Conservation (phyloP, 2,329 filamentous ascomycete genomes). For the Arachnomyces sp. region DNA sequence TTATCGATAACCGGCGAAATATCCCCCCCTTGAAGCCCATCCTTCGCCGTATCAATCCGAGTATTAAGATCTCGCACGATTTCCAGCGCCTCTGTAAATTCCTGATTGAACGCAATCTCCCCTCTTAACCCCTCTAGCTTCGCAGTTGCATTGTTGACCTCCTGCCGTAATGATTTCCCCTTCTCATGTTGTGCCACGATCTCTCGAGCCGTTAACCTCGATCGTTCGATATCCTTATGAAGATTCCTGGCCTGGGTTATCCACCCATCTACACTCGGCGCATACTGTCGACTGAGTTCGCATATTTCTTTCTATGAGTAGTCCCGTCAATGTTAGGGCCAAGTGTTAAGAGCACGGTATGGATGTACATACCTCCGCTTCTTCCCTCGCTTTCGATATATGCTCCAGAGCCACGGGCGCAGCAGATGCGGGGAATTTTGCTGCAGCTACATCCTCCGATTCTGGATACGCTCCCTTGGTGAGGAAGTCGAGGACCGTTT, state of each 20-base stretch:
- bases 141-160: slow-evolving; percentile 52
- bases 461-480: slow-evolving; percentile 49
- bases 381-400: slow-evolving; percentile 44
- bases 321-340: slow-evolving; percentile 3
- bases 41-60: slow-evolving; percentile 40
- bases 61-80: slow-evolving; percentile 43
- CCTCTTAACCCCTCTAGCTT: slow-evolving; percentile 49
- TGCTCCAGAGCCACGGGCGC: slow-evolving; percentile 44
- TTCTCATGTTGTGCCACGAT: slow-evolving; percentile 71
- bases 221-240: slow-evolving; percentile 75
- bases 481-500: slow-evolving; percentile 58
- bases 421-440: slow-evolving; percentile 41
- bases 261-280: slow-evolving; percentile 76
- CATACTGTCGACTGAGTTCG: slow-evolving; percentile 64
- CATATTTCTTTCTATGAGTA: slow-evolving; percentile 58
- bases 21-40: slow-evolving; percentile 37
- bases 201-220: slow-evolving; percentile 67
- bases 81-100: slow-evolving; percentile 42
- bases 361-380: slow-evolving; percentile 40
- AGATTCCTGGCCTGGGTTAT: slow-evolving; percentile 74
- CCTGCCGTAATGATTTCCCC: slow-evolving; percentile 53
- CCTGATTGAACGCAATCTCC: slow-evolving; percentile 53
- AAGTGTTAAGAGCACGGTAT: background rate
- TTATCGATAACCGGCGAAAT: slow-evolving; percentile 41
- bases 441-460: slow-evolving; percentile 46